Conservation (phyloP, 23 red algal species). For the Cyanidiococcus yangmingshanensis region DNA sequence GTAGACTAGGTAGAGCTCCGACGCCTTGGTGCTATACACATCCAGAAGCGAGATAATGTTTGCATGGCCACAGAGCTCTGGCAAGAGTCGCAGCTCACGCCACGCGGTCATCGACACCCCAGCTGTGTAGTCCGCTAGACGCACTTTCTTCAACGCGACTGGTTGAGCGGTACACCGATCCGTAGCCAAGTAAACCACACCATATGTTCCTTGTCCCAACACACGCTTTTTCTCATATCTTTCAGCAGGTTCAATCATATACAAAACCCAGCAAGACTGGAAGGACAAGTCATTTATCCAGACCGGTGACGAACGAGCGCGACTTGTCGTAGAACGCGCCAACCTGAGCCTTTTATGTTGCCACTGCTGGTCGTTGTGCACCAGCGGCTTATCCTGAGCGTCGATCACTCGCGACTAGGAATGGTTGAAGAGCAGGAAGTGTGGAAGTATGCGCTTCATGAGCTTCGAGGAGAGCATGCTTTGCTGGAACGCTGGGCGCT, state of each 20-base stretch:
- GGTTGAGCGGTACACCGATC: slow-evolving; percentile 23
- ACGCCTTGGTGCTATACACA: slow-evolving; percentile 51
- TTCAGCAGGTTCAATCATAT: background rate
- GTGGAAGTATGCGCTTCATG: slow-evolving; percentile 1
- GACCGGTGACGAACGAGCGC: too few species aligned
- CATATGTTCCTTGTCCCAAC: slow-evolving; percentile 41
- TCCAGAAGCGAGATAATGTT: slow-evolving; percentile 82
- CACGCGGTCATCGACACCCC: slow-evolving; percentile 74
- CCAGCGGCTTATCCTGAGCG: too few species aligned
- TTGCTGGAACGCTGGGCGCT: slow-evolving; percentile 1
- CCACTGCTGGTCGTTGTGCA: too few species aligned
- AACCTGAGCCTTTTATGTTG: too few species aligned
- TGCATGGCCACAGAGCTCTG: slow-evolving; percentile 67
- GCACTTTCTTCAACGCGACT: slow-evolving; percentile 36
- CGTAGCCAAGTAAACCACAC: slow-evolving; percentile 30
- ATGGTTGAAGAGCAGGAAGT: background rate
- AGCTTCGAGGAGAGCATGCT: background rate
- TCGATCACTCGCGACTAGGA: too few species aligned
- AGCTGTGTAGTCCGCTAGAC: slow-evolving; percentile 49
- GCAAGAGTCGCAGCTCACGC: slow-evolving; percentile 87
- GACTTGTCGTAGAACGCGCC: too few species aligned
- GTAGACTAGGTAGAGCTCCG: slow-evolving; percentile 85
- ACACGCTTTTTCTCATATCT: slow-evolving; percentile 33
- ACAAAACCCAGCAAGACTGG: background rate
- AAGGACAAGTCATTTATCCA: background rate